phyloP scores from a whole-genome alignment of 1,284 basidiomycete species.

The Cystobasidium sp. region DNA sequence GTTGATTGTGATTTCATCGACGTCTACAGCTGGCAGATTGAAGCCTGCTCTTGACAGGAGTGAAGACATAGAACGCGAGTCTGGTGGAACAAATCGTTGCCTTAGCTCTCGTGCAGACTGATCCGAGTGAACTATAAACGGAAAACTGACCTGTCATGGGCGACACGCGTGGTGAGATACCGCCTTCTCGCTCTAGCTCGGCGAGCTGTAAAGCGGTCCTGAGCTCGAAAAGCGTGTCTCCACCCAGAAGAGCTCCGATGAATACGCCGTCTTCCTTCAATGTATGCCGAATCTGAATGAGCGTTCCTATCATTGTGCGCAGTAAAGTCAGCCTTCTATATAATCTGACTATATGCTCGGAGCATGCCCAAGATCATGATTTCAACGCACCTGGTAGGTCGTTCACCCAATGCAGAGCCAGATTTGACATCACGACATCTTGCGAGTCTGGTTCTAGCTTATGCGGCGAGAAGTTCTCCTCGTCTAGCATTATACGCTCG shows the following conservation, averaged over 20 bases:
- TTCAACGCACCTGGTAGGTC: constrained; percentile 79
- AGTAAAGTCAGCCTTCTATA: neutral
- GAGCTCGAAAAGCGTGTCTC: constrained; percentile 95
- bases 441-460: constrained; percentile 72
- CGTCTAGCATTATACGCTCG: constrained; percentile 73
- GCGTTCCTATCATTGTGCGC: constrained; percentile 62
- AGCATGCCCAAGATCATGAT: constrained; percentile 45
- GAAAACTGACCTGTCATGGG: constrained; percentile 85
- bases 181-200: constrained; percentile 91
- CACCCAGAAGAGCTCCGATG: constrained; percentile 90
- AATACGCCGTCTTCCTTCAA: constrained; percentile 93
- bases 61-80: constrained; percentile 67
- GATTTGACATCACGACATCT: constrained; percentile 88
- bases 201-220: constrained; percentile 89
- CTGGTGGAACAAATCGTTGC: too few relatives aligned
- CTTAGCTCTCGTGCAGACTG: too few relatives aligned
- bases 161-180: constrained; percentile 90
- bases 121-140: neutral
- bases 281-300: constrained; percentile 85
- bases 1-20: constrained; percentile 86
- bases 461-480: constrained; percentile 67
- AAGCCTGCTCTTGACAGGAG: constrained; percentile 91
- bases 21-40: constrained; percentile 89
- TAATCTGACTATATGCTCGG: neutral
- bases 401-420: constrained; percentile 96